These are phyloP conservation scores for Sclerotinia nivalis DNA, from an alignment of 2,329 filamentous ascomycete genomes.

Conservation along the genomic window DNA sequence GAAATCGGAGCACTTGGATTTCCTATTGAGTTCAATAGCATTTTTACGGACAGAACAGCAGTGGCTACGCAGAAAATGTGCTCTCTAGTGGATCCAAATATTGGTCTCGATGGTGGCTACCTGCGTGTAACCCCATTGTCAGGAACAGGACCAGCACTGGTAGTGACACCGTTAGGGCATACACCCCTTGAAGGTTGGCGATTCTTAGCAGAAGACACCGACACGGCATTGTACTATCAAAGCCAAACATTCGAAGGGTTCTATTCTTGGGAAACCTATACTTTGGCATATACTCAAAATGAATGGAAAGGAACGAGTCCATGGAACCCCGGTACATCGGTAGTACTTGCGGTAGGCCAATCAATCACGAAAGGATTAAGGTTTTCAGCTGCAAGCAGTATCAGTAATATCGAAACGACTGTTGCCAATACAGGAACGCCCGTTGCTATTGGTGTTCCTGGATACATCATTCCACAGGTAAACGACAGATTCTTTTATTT, in stretches of 20 bases:
- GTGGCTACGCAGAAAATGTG: constrained; percentile 52
- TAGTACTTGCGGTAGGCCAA: constrained; percentile 48
- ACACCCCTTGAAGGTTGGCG: constrained; percentile 57
- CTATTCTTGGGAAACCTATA: constrained; percentile 60
- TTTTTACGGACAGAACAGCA: constrained; percentile 54
- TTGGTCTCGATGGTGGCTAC: constrained; percentile 60
- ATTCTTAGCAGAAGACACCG: constrained; percentile 50
- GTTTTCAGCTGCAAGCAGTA: constrained; percentile 51
- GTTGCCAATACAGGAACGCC: constrained; percentile 49
- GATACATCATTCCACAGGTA: constrained; percentile 52
- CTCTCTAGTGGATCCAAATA: constrained; percentile 58
- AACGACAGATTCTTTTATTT: neutral
- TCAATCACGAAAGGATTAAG: constrained; percentile 51
- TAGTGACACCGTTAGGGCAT: constrained; percentile 49
- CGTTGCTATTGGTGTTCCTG: constrained; percentile 54
- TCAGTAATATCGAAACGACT: constrained; percentile 51
- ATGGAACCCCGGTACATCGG: constrained; percentile 57
- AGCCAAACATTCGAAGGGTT: constrained; percentile 60
- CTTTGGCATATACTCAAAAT: constrained; percentile 55
- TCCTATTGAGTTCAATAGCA: constrained; percentile 62
- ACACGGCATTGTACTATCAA: constrained; percentile 47
- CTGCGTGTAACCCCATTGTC: constrained; percentile 54
- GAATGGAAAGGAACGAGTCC: constrained; percentile 54
- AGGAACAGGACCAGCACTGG: constrained; percentile 53
- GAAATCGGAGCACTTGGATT: constrained; percentile 60